A percentile compares a stretch with the other conserved stretches of the same genome.
Conservation (phyloP, 306 rosid genomes). For the Malus orientalis region DNA sequence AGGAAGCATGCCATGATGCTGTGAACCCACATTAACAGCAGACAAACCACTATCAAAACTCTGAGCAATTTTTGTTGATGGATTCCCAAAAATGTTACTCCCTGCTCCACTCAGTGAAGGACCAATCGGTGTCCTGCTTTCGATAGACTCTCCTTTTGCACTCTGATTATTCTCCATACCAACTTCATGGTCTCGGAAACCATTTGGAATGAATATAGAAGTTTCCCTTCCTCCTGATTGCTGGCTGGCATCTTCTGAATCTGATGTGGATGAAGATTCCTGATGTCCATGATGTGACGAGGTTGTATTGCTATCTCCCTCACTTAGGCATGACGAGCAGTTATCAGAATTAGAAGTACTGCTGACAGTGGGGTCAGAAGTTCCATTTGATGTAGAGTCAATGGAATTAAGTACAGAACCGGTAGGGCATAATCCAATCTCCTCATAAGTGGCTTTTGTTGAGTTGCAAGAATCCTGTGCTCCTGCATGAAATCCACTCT, state of each 20-base stretch:
- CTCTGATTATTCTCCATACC: constrained; percentile 30
- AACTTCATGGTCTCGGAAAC: constrained; percentile 35
- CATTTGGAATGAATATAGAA: constrained; percentile 35
- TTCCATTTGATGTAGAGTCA: constrained; percentile 26
- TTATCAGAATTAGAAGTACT: constrained; percentile 58
- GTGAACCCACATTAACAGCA: constrained; percentile 45
- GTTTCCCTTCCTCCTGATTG: constrained; percentile 66
- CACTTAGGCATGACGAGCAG: constrained; percentile 78
- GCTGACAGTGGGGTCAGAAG: constrained; percentile 36
- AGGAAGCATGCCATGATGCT: constrained; percentile 53
- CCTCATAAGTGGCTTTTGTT: constrained; percentile 33
- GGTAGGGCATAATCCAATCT: constrained; percentile 25
- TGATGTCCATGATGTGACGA: constrained; percentile 67
- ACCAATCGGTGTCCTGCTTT: constrained; percentile 22
- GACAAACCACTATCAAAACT: constrained; percentile 44
- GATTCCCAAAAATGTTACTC: constrained; percentile 31
- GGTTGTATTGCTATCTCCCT: constrained; percentile 73
- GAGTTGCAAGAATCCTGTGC: constrained; percentile 36
- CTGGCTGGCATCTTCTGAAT: constrained; percentile 83
- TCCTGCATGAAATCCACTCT: constrained; percentile 31
- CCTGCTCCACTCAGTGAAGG: constrained; percentile 31
- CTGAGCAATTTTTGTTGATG: constrained; percentile 22
- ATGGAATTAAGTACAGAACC: constrained; percentile 1
- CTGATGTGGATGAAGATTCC: constrained; percentile 80
- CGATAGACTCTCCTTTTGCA: constrained; percentile 23